Evolutionary conservation across 1,284 basidiomycete species (phyloP).

Genomic region (Boletus sp.): DNA sequence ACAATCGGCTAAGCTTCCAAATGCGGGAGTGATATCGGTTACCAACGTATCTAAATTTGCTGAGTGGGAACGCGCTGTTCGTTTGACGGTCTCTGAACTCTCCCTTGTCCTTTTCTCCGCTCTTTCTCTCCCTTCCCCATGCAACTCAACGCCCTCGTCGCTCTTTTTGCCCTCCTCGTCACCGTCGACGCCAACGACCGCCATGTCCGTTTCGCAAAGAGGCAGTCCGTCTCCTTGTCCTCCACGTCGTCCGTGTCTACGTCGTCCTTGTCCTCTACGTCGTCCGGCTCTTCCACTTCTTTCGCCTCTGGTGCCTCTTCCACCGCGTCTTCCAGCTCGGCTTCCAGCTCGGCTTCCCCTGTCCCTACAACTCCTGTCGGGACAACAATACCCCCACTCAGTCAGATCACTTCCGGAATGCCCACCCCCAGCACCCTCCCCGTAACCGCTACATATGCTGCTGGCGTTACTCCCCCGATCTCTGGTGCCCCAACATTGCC

Average conservation of each 20-base stretch:
- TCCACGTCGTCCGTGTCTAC: conserved; percentile 15
- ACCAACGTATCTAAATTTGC: too few relatives aligned
- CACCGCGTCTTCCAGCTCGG: conserved; percentile 14
- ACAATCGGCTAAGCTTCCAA: too few relatives aligned
- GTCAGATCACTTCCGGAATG: conserved; percentile 67
- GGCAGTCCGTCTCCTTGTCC: conserved; percentile 23
- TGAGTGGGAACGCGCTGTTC: too few relatives aligned
- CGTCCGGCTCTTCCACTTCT: conserved; percentile 19
- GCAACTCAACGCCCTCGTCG: conserved; percentile 41
- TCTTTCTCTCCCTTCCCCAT: conserved; percentile 26
- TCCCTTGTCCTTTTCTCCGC: neutral
- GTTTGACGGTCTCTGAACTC: conserved; percentile 1
- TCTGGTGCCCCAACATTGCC: conserved; percentile 65
- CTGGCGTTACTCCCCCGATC: conserved; percentile 59
- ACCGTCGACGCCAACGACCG: conserved; percentile 34
- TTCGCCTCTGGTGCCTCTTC: conserved; percentile 18
- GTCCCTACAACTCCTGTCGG: conserved; percentile 31
- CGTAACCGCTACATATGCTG: conserved; percentile 48
- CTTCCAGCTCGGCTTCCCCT: conserved; percentile 20
- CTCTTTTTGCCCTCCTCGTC: conserved; percentile 41
- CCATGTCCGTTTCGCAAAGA: conserved; percentile 29
- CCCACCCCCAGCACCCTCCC: conserved; percentile 50
- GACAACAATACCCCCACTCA: conserved; percentile 48
- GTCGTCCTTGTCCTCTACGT: conserved; percentile 3
- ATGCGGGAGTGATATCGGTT: too few relatives aligned